Evolutionary conservation across 1,139 yeast genomes (phyloP).

Genomic region (Blastobotrys apis): DNA sequence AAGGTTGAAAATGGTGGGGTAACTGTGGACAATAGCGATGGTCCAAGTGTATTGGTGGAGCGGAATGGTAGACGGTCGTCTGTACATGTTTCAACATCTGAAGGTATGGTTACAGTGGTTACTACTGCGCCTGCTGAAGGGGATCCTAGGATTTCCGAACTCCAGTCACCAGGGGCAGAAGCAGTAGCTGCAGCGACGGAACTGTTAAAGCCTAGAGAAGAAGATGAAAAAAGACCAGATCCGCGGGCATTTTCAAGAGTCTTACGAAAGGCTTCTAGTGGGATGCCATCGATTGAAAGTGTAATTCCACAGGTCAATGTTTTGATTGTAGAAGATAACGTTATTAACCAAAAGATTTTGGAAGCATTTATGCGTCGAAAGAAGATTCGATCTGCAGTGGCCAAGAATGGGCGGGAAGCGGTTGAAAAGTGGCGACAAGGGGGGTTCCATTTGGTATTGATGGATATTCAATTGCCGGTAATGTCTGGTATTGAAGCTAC

Average conservation of each 20-base stretch:
- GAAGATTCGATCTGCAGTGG: slow-evolving; percentile 78
- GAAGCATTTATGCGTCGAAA: slow-evolving; percentile 88
- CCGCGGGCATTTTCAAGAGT: no score
- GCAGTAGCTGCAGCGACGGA: no score
- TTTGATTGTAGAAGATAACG: slow-evolving; percentile 91
- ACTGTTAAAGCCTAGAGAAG: no score
- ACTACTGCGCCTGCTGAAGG: no score
- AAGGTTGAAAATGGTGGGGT: no score
- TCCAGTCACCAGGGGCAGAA: no score
- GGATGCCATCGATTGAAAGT: slow-evolving; percentile 31
- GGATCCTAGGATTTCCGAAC: no score
- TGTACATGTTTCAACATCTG: not conserved
- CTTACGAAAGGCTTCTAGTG: no score
- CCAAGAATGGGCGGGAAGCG: slow-evolving; percentile 90
- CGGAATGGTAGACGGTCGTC: not conserved
- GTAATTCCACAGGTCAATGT: slow-evolving; percentile 77
- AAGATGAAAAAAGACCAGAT: no score
- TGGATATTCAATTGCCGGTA: slow-evolving; percentile 94
- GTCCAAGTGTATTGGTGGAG: not conserved
- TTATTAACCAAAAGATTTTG: slow-evolving; percentile 87
- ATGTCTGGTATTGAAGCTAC: slow-evolving; percentile 93
- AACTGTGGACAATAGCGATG: not conserved
- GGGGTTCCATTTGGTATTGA: slow-evolving; percentile 83
- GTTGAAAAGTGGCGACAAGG: slow-evolving; percentile 89
- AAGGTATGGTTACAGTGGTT: not conserved